phyloP scores from a whole-genome alignment of 148 eudicot species.

The Chenopodium suecicum region DNA sequence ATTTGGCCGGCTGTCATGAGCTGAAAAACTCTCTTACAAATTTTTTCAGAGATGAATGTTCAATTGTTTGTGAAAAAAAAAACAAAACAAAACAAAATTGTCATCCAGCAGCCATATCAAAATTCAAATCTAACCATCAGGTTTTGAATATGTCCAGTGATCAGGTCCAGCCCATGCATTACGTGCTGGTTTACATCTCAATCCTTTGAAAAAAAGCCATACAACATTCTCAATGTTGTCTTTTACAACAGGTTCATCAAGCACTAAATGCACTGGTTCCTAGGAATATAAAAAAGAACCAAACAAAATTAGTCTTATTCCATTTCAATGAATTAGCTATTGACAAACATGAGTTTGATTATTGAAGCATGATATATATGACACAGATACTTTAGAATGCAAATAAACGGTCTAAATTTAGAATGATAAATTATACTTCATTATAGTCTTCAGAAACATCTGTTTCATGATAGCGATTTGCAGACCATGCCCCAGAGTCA shows the following conservation, averaged over 20 bases:
- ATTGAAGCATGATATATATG: too few species aligned
- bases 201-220: constrained; percentile 50
- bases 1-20: constrained; percentile 44
- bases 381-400: not conserved
- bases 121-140: constrained; percentile 45
- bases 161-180: constrained; percentile 99
- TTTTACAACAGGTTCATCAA: constrained; percentile 39
- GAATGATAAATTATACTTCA: constrained; percentile 34
- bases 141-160: constrained; percentile 82
- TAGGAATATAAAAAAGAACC: constrained; percentile 26
- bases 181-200: constrained; percentile 53
- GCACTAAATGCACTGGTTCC: constrained; percentile 44
- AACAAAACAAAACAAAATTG: not conserved
- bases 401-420: too few species aligned
- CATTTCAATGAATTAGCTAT: not conserved
- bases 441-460: constrained; percentile 43
- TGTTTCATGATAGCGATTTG: constrained; percentile 51
- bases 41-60: constrained; percentile 13
- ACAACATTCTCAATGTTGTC: constrained; percentile 50
- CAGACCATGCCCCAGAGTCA: constrained; percentile 48
- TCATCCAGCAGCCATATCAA: not conserved
- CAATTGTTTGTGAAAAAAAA: constrained; percentile 1
- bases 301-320: not conserved
- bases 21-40: constrained; percentile 30
- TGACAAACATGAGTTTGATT: not conserved